phyloP scores from a whole-genome alignment of 352 stramenopile genomes.

The Paralagenidium karlingii region DNA sequence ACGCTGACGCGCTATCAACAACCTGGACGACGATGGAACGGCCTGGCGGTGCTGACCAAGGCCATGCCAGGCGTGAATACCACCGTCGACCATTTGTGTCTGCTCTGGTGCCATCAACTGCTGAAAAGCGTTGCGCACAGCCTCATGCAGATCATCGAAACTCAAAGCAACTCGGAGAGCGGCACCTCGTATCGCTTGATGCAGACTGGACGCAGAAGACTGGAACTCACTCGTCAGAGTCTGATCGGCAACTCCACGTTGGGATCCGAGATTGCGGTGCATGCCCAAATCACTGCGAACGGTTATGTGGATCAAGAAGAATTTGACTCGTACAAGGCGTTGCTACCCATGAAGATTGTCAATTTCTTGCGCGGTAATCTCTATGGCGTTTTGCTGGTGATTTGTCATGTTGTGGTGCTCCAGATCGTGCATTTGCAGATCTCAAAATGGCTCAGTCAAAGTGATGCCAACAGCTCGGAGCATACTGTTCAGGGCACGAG shows the following conservation, averaged over 20 bases:
- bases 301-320: slow-evolving; percentile 34
- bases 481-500: slow-evolving; percentile 8
- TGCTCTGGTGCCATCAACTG: slow-evolving; percentile 80
- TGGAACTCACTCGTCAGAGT: slow-evolving; percentile 23
- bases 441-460: slow-evolving; percentile 13
- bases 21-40: slow-evolving; percentile 7
- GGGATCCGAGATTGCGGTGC: slow-evolving; percentile 13
- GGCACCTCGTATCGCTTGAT: slow-evolving; percentile 26
- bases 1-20: slow-evolving; percentile 17
- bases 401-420: slow-evolving; percentile 42
- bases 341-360: slow-evolving; percentile 32
- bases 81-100: slow-evolving; percentile 66
- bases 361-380: slow-evolving; percentile 46
- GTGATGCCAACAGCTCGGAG: background rate
- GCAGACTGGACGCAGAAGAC: slow-evolving; percentile 18
- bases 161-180: too few species aligned
- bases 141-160: slow-evolving; percentile 47
- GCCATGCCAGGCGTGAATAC: slow-evolving; percentile 46
- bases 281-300: slow-evolving; percentile 30
- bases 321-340: slow-evolving; percentile 23
- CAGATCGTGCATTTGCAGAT: slow-evolving; percentile 60
- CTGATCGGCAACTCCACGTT: slow-evolving; percentile 16
- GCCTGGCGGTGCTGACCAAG: slow-evolving; percentile 34
- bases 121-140: slow-evolving; percentile 46
- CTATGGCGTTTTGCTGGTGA: slow-evolving; percentile 46